phyloP scores from a whole-genome alignment of 176 grass and related monocot species.

The Metroxylon sagu region DNA sequence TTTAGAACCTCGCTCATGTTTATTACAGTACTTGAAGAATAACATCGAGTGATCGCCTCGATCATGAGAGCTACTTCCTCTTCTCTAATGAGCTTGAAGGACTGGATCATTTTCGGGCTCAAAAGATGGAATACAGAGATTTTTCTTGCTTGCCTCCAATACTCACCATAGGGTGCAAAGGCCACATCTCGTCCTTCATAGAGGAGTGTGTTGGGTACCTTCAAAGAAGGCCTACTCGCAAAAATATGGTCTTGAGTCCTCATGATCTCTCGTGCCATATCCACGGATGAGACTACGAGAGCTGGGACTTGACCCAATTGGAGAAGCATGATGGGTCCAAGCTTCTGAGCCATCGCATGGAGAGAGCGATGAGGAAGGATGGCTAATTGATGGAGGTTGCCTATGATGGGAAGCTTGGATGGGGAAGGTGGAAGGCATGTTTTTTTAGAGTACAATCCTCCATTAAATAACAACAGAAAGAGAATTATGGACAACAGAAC shows the following conservation, averaged over 20 bases:
- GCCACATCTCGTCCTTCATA: background rate
- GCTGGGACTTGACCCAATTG: conserved; percentile 1
- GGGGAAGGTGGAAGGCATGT: conserved; percentile 16
- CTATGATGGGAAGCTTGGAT: conserved; percentile 20
- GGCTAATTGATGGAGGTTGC: conserved; percentile 18
- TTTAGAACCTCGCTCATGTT: background rate
- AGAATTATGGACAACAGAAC: too few species aligned
- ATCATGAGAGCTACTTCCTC: conserved; percentile 14
- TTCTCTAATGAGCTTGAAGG: background rate
- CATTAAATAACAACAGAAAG: too few species aligned
- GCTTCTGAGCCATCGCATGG: conserved; percentile 6
- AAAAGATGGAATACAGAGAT: conserved; percentile 10
- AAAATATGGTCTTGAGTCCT: conserved; percentile 22
- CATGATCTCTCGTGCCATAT: conserved; percentile 17
- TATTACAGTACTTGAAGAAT: background rate
- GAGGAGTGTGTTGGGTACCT: background rate
- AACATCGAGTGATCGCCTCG: background rate
- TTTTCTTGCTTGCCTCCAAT: conserved; percentile 22
- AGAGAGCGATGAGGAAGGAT: conserved; percentile 15
- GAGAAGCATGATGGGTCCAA: conserved; percentile 21
- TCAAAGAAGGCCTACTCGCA: conserved; percentile 6
- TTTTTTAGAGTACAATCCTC: background rate
- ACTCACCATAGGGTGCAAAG: conserved; percentile 14
- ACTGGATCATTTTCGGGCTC: background rate
- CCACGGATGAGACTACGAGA: conserved; percentile 12